Conservation (phyloP, 495 filamentous ascomycete species). For the Aspergillus cavernicola region DNA sequence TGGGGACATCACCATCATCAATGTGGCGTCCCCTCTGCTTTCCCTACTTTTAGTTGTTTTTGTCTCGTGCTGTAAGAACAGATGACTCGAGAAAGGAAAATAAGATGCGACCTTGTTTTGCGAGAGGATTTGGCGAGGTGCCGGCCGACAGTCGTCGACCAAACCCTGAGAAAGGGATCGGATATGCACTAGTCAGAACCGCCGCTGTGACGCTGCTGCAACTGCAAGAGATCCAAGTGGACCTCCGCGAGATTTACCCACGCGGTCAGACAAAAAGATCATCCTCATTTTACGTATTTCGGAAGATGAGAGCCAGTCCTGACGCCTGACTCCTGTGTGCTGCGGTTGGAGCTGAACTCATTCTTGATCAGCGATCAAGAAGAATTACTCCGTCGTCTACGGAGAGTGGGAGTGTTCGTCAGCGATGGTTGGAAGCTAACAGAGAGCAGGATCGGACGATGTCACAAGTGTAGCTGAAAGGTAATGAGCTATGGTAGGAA, state of each 20-base stretch:
- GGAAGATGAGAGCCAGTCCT: neutral
- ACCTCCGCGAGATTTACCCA: constrained; percentile 18
- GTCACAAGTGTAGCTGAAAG: too few species aligned
- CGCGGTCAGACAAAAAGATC: constrained; percentile 19
- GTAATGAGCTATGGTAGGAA: too few species aligned
- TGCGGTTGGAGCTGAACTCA: neutral
- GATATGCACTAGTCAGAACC: too few species aligned
- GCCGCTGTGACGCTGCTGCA: neutral
- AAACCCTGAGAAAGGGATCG: too few species aligned
- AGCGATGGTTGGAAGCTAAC: neutral
- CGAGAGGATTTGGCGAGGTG: too few species aligned
- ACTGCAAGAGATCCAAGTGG: constrained; percentile 11
- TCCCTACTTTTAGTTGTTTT: neutral
- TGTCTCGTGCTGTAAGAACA: neutral
- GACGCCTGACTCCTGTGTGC: too few species aligned
- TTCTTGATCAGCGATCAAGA: neutral
- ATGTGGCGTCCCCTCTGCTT: neutral
- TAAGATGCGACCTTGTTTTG: neutral
- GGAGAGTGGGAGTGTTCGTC: neutral
- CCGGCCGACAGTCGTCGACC: too few species aligned
- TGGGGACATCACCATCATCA: too few species aligned
- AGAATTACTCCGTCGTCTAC: neutral
- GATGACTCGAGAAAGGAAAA: neutral
- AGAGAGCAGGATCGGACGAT: neutral
- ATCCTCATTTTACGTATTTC: constrained; percentile 13